Conservation (phyloP, 768 basidiomycete genomes). For the Lyophyllum shimeji region DNA sequence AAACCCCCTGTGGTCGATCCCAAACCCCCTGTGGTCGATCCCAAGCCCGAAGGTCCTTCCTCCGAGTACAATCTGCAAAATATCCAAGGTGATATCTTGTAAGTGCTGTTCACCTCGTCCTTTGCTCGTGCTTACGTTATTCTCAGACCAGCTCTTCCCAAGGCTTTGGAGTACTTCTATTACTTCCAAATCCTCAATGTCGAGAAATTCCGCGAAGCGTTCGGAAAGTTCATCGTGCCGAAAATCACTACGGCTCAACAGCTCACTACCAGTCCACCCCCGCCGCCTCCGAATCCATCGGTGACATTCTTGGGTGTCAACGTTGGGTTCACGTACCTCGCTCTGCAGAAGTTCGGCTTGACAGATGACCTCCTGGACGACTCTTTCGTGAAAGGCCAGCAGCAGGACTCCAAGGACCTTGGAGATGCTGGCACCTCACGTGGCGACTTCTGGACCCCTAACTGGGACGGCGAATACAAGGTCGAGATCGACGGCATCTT, state of each 20-base stretch:
- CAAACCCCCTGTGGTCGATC: neutral
- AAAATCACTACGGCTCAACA: conserved; percentile 14
- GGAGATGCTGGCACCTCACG: conserved; percentile 9
- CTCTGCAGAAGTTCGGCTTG: conserved; percentile 5
- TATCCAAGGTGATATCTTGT: conserved; percentile 19
- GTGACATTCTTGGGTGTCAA: conserved; percentile 10
- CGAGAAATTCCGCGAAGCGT: conserved; percentile 4
- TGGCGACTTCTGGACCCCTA: conserved; percentile 8
- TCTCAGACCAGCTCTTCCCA: conserved; percentile 13
- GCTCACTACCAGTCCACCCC: conserved; percentile 1
- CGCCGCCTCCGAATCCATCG: neutral
- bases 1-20: neutral
- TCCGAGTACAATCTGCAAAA: conserved; percentile 10
- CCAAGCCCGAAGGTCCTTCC: neutral
- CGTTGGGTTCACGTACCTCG: conserved; percentile 9
- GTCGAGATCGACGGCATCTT: conserved; percentile 14
- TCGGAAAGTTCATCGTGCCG: conserved; percentile 15
- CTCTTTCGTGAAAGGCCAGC: conserved; percentile 11
- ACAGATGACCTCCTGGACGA: conserved; percentile 9
- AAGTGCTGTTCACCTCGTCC: neutral
- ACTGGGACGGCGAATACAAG: conserved; percentile 11
- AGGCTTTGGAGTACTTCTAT: conserved; percentile 19
- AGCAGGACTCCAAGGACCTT: conserved; percentile 10
- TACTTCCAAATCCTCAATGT: conserved; percentile 15
- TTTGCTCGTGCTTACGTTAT: neutral